phyloP scores from a whole-genome alignment of 768 basidiomycete genomes.

The Plicaturopsis crispa region DNA sequence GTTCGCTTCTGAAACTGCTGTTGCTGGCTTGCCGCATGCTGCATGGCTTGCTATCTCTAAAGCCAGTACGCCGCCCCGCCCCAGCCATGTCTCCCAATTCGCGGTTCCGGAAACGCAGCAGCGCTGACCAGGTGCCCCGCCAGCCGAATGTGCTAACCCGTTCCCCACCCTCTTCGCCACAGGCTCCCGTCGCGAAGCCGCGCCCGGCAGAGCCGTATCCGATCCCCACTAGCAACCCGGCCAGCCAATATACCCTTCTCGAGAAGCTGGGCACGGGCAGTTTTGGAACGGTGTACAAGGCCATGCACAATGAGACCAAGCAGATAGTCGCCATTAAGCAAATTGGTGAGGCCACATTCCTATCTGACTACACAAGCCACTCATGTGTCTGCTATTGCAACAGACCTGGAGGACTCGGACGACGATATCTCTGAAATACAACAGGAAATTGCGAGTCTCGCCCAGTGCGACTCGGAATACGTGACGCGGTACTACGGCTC shows the following conservation, averaged over 20 bases:
- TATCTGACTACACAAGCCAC: background rate
- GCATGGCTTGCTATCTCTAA: too few species aligned
- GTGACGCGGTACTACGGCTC: constrained; percentile 96
- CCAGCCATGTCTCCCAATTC: constrained; percentile 40
- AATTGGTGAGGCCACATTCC: constrained; percentile 59
- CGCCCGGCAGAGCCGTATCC: constrained; percentile 54
- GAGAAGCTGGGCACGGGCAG: constrained; percentile 97
- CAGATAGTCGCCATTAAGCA: constrained; percentile 98
- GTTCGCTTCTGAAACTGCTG: too few species aligned
- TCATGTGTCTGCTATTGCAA: background rate
- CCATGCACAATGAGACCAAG: constrained; percentile 88
- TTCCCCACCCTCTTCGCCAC: constrained; percentile 44
- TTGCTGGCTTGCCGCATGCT: too few species aligned
- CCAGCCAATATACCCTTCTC: constrained; percentile 84
- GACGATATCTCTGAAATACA: constrained; percentile 99
- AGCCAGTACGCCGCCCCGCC: too few species aligned
- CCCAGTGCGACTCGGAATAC: constrained; percentile 93
- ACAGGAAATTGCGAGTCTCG: constrained; percentile 94
- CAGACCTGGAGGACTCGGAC: constrained; percentile 96
- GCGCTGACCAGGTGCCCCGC: constrained; percentile 26
- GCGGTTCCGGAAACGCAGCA: constrained; percentile 34
- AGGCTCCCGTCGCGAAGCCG: constrained; percentile 30
- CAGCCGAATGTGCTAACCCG: constrained; percentile 34
- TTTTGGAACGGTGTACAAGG: constrained; percentile 97
- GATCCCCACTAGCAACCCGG: constrained; percentile 71